A percentile compares a stretch with the other conserved stretches of the same genome.
Evolutionary conservation across 2,329 filamentous ascomycete species (phyloP).

Genomic region (Teratosphaeria destructans): DNA sequence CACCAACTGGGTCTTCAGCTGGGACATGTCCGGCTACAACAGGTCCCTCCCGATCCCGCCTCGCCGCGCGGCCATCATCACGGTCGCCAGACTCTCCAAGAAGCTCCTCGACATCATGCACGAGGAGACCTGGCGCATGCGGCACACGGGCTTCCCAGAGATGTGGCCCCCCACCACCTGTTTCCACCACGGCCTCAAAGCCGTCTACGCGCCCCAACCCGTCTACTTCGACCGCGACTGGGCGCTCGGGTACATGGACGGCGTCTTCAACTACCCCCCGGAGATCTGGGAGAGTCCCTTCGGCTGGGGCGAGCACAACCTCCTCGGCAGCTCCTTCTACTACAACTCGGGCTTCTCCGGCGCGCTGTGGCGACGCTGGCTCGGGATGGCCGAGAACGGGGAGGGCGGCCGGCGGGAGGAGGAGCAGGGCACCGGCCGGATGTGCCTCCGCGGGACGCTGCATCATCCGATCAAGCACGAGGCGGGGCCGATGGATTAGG

Average conservation of each 20-base stretch:
- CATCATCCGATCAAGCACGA: slow-evolving; percentile 42
- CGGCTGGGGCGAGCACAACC: slow-evolving; percentile 43
- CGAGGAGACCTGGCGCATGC: slow-evolving; percentile 60
- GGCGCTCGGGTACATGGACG: slow-evolving; percentile 39
- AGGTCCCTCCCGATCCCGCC: slow-evolving; percentile 48
- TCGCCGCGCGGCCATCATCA: slow-evolving; percentile 67
- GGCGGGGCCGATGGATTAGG: slow-evolving; percentile 19
- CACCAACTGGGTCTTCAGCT: slow-evolving; percentile 62
- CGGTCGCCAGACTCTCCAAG: slow-evolving; percentile 63
- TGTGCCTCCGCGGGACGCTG: slow-evolving; percentile 36
- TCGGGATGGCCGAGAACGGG: slow-evolving; percentile 36
- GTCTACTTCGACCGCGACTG: slow-evolving; percentile 70
- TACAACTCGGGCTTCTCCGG: slow-evolving; percentile 41
- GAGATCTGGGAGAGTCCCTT: slow-evolving; percentile 37
- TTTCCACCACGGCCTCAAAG: slow-evolving; percentile 68
- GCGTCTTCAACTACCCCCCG: slow-evolving; percentile 39
- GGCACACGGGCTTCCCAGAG: slow-evolving; percentile 64
- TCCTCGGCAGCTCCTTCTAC: slow-evolving; percentile 41
- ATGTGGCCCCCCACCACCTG: slow-evolving; percentile 68
- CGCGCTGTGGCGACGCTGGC: slow-evolving; percentile 40
- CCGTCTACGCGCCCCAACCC: slow-evolving; percentile 67
- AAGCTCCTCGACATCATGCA: slow-evolving; percentile 67
- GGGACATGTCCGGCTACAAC: slow-evolving; percentile 59
- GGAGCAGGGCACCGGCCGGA: slow-evolving; percentile 31
- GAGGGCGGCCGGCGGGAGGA: slow-evolving; percentile 27